Percentiles rank a stretch among this genome's conserved stretches.
Evolutionary conservation across 2,329 filamentous ascomycete genomes (phyloP).

Genomic region (Sarocladium kiliense): DNA sequence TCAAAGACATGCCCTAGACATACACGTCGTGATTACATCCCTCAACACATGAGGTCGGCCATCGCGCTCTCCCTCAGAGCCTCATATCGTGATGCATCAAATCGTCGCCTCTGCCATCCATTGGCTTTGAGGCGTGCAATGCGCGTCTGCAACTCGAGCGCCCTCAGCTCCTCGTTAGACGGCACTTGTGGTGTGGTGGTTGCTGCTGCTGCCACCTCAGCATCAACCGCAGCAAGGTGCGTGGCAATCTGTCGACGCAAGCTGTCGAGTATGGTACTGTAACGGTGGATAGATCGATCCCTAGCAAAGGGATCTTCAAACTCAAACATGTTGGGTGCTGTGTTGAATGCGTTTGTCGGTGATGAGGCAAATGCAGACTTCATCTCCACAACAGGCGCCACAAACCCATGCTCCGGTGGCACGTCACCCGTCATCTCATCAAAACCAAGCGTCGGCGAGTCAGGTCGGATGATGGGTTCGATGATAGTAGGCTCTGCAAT

Average conservation of each 20-base stretch:
- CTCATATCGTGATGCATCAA: constrained; percentile 49
- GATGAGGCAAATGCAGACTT: constrained; percentile 8
- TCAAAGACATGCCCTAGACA: constrained; percentile 2
- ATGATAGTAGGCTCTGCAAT: constrained; percentile 18
- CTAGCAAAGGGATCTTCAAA: constrained; percentile 32
- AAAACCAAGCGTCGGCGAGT: constrained; percentile 56
- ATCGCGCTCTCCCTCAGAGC: constrained; percentile 45
- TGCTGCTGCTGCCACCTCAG: constrained; percentile 23
- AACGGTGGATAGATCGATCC: constrained; percentile 41
- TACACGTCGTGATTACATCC: constrained; percentile 3
- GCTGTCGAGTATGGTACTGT: constrained; percentile 40
- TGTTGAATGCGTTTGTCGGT: constrained; percentile 8
- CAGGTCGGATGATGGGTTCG: constrained; percentile 48
- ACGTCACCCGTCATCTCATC: constrained; percentile 32
- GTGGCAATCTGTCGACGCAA: constrained; percentile 43
- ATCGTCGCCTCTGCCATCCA: constrained; percentile 52
- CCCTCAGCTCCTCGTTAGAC: constrained; percentile 29
- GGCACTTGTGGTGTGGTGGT: constrained; percentile 13
- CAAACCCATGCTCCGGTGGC: constrained; percentile 17
- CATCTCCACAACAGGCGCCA: constrained; percentile 7
- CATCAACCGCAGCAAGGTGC: constrained; percentile 42
- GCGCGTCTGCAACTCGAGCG: constrained; percentile 40
- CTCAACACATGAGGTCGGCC: constrained; percentile 36
- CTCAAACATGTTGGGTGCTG: background rate
- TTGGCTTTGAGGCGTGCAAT: constrained; percentile 49